A percentile compares a stretch with the other conserved stretches of the same genome.
Evolutionary conservation across 345 rosid species (phyloP).

Genomic region (Salix purpurea): DNA sequence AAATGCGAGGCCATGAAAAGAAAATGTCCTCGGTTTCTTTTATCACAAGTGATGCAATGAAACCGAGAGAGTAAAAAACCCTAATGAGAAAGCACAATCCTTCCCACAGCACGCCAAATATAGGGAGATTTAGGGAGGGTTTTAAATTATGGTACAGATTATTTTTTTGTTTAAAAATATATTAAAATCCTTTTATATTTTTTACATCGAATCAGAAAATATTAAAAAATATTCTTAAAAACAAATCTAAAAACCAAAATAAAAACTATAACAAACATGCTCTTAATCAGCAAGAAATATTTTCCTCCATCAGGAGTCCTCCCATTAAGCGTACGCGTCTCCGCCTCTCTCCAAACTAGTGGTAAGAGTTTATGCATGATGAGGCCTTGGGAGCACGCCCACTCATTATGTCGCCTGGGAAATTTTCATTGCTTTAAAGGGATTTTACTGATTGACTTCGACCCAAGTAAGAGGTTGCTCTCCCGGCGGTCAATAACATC

Average conservation of each 20-base stretch:
- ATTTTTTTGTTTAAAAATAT: too few species aligned
- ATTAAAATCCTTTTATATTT: too few species aligned
- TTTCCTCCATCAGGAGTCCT: background rate
- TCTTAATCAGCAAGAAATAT: slow-evolving; percentile 15
- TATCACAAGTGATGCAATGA: slow-evolving; percentile 9
- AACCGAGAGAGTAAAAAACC: slow-evolving; percentile 8
- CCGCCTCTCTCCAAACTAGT: background rate
- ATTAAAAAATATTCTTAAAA: too few species aligned
- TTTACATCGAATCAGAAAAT: too few species aligned
- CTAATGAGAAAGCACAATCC: background rate
- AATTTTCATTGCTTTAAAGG: slow-evolving; percentile 41
- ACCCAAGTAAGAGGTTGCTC: slow-evolving; percentile 26
- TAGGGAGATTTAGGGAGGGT: background rate
- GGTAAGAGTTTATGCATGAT: slow-evolving; percentile 22
- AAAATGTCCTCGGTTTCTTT: slow-evolving; percentile 8
- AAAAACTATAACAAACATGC: too few species aligned
- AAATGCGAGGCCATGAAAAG: background rate
- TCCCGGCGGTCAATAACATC: slow-evolving; percentile 25
- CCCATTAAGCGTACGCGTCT: background rate
- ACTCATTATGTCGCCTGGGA: slow-evolving; percentile 43
- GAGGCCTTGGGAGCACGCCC: slow-evolving; percentile 47
- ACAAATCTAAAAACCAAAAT: too few species aligned
- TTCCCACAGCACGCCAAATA: slow-evolving; percentile 12
- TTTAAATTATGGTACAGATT: too few species aligned
- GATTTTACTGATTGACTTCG: slow-evolving; percentile 37